phyloP scores from a whole-genome alignment of 306 rosid genomes.

The Prunus dulcis region DNA sequence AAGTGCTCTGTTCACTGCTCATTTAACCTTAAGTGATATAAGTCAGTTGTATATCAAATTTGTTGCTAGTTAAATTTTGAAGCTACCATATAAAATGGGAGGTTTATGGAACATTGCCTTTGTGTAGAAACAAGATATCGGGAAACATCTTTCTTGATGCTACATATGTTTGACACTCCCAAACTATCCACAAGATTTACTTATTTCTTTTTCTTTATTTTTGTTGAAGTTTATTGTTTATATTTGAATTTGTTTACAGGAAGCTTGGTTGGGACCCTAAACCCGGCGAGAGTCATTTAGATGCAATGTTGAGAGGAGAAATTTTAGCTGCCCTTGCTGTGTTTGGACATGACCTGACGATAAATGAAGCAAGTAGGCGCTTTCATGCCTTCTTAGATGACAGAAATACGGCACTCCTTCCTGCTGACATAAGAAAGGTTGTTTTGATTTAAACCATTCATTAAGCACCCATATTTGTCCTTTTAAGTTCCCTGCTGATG shows the following conservation, averaged over 20 bases:
- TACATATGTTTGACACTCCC: neutral
- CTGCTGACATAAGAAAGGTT: constrained; percentile 89
- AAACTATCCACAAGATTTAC: neutral
- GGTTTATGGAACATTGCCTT: too few relatives aligned
- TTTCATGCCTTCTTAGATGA: constrained; percentile 69
- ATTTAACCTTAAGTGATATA: too few relatives aligned
- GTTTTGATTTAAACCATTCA: constrained; percentile 4
- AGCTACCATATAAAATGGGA: too few relatives aligned
- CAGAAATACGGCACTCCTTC: constrained; percentile 77
- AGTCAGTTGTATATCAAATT: too few relatives aligned
- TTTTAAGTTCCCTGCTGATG: constrained; percentile 20
- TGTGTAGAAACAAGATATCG: too few relatives aligned
- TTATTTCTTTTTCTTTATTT: neutral
- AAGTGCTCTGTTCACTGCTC: too few relatives aligned
- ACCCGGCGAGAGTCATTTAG: constrained; percentile 53
- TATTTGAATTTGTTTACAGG: constrained; percentile 42
- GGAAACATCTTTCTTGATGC: neutral
- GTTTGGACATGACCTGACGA: constrained; percentile 69
- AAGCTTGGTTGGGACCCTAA: constrained; percentile 96
- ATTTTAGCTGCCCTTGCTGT: constrained; percentile 71
- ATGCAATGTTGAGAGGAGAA: constrained; percentile 96
- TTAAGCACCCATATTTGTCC: constrained; percentile 2
- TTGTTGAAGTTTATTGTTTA: neutral
- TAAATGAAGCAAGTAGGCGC: constrained; percentile 75
- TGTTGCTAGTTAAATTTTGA: too few relatives aligned